Evolutionary conservation across 2,329 filamentous ascomycete species (phyloP).

Genomic region (Apiospora hydei): DNA sequence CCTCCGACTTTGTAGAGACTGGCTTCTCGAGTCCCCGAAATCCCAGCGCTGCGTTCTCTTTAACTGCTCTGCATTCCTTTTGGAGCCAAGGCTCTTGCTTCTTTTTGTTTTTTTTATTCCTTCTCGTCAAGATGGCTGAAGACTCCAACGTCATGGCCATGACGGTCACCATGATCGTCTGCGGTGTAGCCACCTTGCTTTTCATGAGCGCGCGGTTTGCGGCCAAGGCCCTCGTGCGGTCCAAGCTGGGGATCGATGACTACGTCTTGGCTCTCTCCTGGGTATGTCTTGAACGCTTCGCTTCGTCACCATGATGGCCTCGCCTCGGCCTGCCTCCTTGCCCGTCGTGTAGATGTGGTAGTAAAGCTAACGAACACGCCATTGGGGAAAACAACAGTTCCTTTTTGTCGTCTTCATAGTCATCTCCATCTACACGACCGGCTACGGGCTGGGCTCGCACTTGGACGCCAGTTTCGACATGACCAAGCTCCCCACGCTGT

Average conservation of each 20-base stretch:
- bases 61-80: background rate
- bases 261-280: slow-evolving; percentile 31
- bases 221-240: slow-evolving; percentile 31
- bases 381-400: background rate
- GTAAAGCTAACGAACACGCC: background rate
- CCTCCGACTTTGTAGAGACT: background rate
- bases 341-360: background rate
- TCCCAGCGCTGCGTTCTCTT: background rate
- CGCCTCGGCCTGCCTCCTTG: background rate
- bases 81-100: background rate
- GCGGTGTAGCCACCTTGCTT: slow-evolving; percentile 30
- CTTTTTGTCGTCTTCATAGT: slow-evolving; percentile 28
- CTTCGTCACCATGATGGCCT: background rate
- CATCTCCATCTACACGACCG: slow-evolving; percentile 27
- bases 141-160: slow-evolving; percentile 30
- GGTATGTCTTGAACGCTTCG: slow-evolving; percentile 26
- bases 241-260: slow-evolving; percentile 33
- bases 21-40: background rate
- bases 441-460: slow-evolving; percentile 28
- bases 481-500: slow-evolving; percentile 27
- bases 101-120: background rate
- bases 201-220: slow-evolving; percentile 35
- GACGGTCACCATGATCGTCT: slow-evolving; percentile 32
- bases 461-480: slow-evolving; percentile 26
- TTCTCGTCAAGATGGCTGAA: background rate